Conservation (phyloP, 345 rosid genomes). For the Bruguiera gymnorhiza region DNA sequence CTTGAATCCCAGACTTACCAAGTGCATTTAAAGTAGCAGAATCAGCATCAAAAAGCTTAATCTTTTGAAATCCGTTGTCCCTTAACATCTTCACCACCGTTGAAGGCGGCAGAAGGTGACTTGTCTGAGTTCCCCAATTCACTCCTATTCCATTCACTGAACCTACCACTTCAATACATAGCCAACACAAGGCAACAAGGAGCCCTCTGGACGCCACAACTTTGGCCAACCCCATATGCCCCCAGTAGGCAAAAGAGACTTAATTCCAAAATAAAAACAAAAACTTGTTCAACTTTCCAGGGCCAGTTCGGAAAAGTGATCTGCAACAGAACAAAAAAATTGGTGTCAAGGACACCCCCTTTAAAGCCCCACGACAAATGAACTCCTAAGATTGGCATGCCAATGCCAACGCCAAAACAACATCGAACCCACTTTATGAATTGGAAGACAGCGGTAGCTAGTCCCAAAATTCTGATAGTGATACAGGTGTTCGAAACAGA, state of each 20-base stretch:
- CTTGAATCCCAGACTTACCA: constrained; percentile 17
- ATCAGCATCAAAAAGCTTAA: constrained; percentile 27
- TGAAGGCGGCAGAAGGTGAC: constrained; percentile 20
- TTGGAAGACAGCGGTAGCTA: background rate
- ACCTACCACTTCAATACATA: constrained; percentile 1
- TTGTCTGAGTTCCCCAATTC: constrained; percentile 25
- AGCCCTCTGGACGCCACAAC: background rate
- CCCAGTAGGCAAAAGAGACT: background rate
- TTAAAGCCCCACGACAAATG: background rate
- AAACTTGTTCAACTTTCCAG: background rate
- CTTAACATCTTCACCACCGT: constrained; percentile 17
- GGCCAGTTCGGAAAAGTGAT: background rate
- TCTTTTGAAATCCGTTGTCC: constrained; percentile 23
- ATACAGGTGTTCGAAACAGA: background rate
- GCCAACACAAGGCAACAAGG: constrained; percentile 6
- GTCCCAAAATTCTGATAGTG: background rate
- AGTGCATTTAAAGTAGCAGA: constrained; percentile 16
- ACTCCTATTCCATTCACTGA: constrained; percentile 18
- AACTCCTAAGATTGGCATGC: background rate
- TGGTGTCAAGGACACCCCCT: background rate
- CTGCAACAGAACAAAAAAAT: background rate
- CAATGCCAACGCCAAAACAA: background rate
- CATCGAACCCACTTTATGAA: background rate
- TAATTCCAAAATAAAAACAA: background rate
- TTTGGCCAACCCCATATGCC: background rate